Percentiles rank a stretch among this genome's conserved stretches.
phyloP scores from a whole-genome alignment of 306 rosid species.

The Trifolium fragiferum region DNA sequence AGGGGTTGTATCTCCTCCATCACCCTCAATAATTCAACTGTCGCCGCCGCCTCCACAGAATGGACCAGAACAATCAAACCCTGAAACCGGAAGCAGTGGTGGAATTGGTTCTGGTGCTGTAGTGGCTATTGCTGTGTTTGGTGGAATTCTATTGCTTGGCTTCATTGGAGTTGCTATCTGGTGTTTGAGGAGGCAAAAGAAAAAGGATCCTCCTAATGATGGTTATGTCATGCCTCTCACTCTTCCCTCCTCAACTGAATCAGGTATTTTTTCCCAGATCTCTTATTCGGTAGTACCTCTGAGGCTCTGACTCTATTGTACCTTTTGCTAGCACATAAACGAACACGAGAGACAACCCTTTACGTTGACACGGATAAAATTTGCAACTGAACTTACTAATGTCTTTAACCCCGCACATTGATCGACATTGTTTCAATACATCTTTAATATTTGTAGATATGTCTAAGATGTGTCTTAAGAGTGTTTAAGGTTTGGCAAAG shows the following conservation, averaged over 20 bases:
- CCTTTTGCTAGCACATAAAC: background rate
- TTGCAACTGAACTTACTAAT: no score
- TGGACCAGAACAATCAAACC: conserved; percentile 44
- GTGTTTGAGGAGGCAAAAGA: conserved; percentile 67
- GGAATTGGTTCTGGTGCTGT: conserved; percentile 60
- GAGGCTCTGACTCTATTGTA: background rate
- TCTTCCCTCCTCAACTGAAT: conserved; percentile 55
- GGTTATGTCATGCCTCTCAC: conserved; percentile 71
- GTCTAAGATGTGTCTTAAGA: no score
- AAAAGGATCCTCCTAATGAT: conserved; percentile 50
- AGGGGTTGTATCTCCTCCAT: conserved; percentile 42
- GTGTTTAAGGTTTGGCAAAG: no score
- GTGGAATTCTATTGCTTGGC: conserved; percentile 56
- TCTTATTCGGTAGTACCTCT: no score
- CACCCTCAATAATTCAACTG: conserved; percentile 37
- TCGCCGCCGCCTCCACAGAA: conserved; percentile 44
- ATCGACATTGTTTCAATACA: no score
- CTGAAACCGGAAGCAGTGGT: conserved; percentile 39
- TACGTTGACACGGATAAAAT: no score
- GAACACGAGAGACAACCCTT: no score
- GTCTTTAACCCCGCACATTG: no score
- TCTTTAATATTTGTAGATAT: no score
- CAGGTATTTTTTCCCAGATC: conserved; percentile 53
- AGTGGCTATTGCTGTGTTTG: conserved; percentile 59
- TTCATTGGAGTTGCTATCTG: conserved; percentile 69